Base-by-base conservation (phyloP, 257 asterid genomes). In the Nicotiana tomentosiformis region DNA sequence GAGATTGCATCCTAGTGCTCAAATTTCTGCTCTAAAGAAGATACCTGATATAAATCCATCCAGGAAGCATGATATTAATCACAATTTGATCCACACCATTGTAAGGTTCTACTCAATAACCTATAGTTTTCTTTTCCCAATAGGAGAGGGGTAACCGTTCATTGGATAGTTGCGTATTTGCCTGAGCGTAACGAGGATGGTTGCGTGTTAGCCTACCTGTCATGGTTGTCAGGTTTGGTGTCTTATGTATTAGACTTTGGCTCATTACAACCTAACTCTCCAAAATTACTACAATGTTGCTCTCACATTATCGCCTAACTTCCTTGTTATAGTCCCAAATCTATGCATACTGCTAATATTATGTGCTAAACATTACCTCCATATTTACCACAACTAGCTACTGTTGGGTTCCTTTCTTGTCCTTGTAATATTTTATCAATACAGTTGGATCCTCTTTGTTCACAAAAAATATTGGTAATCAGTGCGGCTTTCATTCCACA, bases 241-340 rank as follows among this genome's bases (percentile, higher is more conserved):
- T 49, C 79, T 12, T 7, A 23, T 72, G 23, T 49, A 23, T 46
- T 23, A 72, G 61, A 23, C 61, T 72, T 72, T 23, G 62, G 23
- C 79, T 74, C 61, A 46, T 37, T 49, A 23, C 23, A 46, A 72
- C 57, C 58, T 32, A 46, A 46, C 15, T 49, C 39, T 3, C 39
- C 26, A 14, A 49, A 74, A 49, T 46, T 14, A 72, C 79, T 49
- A 14, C 8, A 72, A 14, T 14, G 61, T 72, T 46, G 61, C 79
- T 72, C 61, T 72, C 46, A 43, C 15, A 35, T 55, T 17, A 69
- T n/a, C 33, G 17, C 33, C 32, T 39, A 39, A 39, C 33, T 7
- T 60, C 77, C 64, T 69, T 69, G 30, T 68, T 37, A 18, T 9
- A 69, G 77, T 69, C 77, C 77, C 56, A 18, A 69, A 69, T 69